phyloP scores from a whole-genome alignment of 495 filamentous ascomycete species.

The Neurospora terricola region DNA sequence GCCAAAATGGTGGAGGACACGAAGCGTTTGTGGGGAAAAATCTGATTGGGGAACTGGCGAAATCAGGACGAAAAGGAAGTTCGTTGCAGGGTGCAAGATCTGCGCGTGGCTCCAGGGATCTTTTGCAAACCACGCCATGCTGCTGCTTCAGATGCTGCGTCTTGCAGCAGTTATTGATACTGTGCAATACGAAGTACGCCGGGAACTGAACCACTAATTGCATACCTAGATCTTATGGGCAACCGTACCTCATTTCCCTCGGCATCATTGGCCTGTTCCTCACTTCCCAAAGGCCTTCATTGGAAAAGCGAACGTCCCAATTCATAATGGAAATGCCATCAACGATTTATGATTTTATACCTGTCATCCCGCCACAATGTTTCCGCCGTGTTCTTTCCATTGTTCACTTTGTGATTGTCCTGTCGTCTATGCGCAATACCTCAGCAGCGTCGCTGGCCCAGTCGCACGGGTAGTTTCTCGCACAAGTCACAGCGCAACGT shows the following conservation, averaged over 20 bases:
- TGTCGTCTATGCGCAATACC: not conserved
- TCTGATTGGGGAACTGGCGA: not conserved
- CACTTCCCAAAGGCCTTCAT: not conserved
- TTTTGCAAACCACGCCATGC: constrained; percentile 16
- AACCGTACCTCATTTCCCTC: not conserved
- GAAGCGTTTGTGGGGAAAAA: not conserved
- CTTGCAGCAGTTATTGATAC: constrained; percentile 5
- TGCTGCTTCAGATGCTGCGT: constrained; percentile 15
- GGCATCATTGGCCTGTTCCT: not conserved
- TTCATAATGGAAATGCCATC: not conserved
- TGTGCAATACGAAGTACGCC: not conserved
- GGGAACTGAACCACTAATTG: not conserved
- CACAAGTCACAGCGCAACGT: not conserved
- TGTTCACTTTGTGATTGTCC: not conserved
- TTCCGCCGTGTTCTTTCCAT: not conserved
- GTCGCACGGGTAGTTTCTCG: not conserved
- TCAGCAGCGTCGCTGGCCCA: not conserved
- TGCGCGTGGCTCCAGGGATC: constrained; percentile 30
- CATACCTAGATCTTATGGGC: not conserved
- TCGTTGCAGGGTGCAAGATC: constrained; percentile 14
- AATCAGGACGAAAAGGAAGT: constrained; percentile 3
- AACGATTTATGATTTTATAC: not conserved
- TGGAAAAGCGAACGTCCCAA: not conserved
- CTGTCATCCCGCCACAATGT: not conserved
- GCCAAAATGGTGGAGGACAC: not conserved